A percentile compares a stretch with the other conserved stretches of the same genome.
Evolutionary conservation across 257 asterid genomes (phyloP).

Genomic region (Petunia axillaris): DNA sequence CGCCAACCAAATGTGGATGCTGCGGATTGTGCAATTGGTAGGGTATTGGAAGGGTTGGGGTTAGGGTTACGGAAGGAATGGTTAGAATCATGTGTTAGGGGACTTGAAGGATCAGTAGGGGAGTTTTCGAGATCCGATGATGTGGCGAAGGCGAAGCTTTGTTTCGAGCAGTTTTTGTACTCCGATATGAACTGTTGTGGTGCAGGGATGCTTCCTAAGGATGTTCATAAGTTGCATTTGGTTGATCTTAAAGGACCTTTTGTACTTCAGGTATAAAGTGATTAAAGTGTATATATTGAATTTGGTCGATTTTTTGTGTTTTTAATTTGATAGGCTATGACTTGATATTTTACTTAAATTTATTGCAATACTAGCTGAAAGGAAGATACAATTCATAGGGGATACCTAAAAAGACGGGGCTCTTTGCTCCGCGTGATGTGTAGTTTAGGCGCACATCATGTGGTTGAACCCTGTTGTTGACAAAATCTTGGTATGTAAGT

Average conservation of each 20-base stretch:
- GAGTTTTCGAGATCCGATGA: slow-evolving; percentile 61
- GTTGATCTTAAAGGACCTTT: slow-evolving; percentile 90
- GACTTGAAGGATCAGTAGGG: slow-evolving; percentile 47
- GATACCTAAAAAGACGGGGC: not conserved
- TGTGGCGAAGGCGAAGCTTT: slow-evolving; percentile 70
- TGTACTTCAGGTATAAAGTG: slow-evolving; percentile 73
- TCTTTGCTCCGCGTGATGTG: no score
- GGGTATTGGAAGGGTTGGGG: slow-evolving; percentile 59
- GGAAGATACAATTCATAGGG: not conserved
- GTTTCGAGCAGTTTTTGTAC: slow-evolving; percentile 68
- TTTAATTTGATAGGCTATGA: not conserved
- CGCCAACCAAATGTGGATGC: slow-evolving; percentile 26
- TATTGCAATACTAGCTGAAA: not conserved
- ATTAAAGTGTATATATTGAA: no score
- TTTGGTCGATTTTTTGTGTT: not conserved
- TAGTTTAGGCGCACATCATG: no score
- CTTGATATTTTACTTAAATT: not conserved
- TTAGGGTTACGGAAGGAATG: slow-evolving; percentile 64
- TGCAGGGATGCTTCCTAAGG: slow-evolving; percentile 73
- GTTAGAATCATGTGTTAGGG: slow-evolving; percentile 70
- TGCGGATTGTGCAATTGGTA: slow-evolving; percentile 50
- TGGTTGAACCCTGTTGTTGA: no score
- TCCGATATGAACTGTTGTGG: slow-evolving; percentile 87
- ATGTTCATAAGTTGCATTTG: slow-evolving; percentile 59
- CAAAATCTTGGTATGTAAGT: no score